Evolutionary conservation across 2,329 filamentous ascomycete species (phyloP).

Genomic region (Scortechinia acanthostroma): DNA sequence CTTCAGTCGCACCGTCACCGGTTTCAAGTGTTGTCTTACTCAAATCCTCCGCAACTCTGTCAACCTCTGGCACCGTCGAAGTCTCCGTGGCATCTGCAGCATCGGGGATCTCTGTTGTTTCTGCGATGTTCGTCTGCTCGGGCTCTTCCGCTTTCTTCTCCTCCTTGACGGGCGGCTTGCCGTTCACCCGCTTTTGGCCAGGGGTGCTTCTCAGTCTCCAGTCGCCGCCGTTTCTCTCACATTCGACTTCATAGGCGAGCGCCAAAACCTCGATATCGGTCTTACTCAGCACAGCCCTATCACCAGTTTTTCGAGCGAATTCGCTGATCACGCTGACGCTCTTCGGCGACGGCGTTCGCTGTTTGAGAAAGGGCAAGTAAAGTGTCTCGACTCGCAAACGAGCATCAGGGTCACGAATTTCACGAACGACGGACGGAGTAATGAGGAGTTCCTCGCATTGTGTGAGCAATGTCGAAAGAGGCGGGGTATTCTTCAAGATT

Average conservation of each 20-base stretch:
- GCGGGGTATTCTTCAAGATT: conserved; percentile 2
- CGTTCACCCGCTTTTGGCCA: conserved; percentile 72
- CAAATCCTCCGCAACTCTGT: conserved; percentile 3
- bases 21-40: not conserved
- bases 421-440: conserved; percentile 54
- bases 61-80: too few species aligned
- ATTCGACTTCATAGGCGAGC: conserved; percentile 88
- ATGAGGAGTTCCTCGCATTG: not conserved
- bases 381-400: conserved; percentile 76
- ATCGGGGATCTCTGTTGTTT: conserved; percentile 11
- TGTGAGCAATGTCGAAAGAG: not conserved
- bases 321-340: conserved; percentile 75
- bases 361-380: conserved; percentile 74
- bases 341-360: conserved; percentile 67
- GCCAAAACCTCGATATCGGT: conserved; percentile 87
- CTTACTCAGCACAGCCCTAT: conserved; percentile 77
- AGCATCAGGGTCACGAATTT: conserved; percentile 80
- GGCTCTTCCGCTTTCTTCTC: conserved; percentile 10
- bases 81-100: conserved; percentile 3
- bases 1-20: conserved; percentile 3
- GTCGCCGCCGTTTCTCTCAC: conserved; percentile 81
- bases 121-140: not conserved
- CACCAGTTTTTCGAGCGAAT: conserved; percentile 84
- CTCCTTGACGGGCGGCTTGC: conserved; percentile 45
- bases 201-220: conserved; percentile 76